A percentile compares a stretch with the other conserved stretches of the same genome.
Conservation (phyloP, 805 yeast species). For the Metschnikowia amazonensis region DNA sequence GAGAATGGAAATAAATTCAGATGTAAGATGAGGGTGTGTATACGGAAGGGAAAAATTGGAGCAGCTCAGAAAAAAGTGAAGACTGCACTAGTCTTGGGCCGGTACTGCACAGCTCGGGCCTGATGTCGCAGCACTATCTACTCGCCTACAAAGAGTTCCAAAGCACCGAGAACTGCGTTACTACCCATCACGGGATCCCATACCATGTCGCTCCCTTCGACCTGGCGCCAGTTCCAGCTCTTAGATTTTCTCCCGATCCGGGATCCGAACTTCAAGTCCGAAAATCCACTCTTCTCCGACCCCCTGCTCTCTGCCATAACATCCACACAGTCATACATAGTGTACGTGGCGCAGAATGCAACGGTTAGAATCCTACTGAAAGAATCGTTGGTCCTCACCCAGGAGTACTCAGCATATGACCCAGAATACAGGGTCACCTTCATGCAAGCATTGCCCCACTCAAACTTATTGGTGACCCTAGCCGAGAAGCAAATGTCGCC, state of each 20-base stretch:
- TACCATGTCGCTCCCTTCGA: constrained; percentile 19
- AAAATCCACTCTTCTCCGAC: constrained; percentile 72
- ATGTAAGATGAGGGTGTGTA: constrained; percentile 6
- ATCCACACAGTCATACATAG: constrained; percentile 53
- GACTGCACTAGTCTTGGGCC: neutral
- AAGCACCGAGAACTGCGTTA: constrained; percentile 4
- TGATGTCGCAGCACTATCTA: constrained; percentile 2
- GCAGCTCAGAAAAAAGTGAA: neutral
- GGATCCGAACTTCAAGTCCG: constrained; percentile 71
- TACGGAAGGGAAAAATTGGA: constrained; percentile 6
- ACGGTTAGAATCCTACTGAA: constrained; percentile 52
- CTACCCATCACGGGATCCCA: neutral
- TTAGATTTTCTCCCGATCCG: constrained; percentile 78
- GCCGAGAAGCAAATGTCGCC: constrained; percentile 76
- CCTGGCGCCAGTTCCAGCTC: constrained; percentile 82
- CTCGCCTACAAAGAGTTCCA: neutral
- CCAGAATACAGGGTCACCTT: constrained; percentile 60
- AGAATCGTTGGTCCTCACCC: constrained; percentile 41
- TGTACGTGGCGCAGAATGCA: constrained; percentile 54
- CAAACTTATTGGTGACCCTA: constrained; percentile 60
- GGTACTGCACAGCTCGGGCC: constrained; percentile 1
- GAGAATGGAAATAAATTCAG: constrained; percentile 3
- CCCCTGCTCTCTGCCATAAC: constrained; percentile 63
- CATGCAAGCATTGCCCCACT: constrained; percentile 44
- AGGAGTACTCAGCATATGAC: constrained; percentile 62